These are phyloP conservation scores for Umbelopsis isabellina DNA, from an alignment of 192 early-diverging fungal genomes.

Conservation along the genomic window DNA sequence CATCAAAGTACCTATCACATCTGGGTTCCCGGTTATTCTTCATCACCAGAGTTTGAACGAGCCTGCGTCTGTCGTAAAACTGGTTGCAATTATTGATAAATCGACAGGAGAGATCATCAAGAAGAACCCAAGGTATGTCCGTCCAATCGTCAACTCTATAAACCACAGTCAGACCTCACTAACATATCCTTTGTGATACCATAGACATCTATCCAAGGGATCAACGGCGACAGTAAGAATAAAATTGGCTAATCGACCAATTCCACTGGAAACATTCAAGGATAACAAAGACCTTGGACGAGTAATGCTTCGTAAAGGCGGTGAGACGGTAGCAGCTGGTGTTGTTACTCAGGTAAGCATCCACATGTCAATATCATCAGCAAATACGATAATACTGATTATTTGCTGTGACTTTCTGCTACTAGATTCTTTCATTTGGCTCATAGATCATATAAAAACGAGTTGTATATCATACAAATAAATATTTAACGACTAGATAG, in stretches of 20 bases:
- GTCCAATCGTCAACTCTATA: not conserved
- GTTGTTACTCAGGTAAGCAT: conserved; percentile 60
- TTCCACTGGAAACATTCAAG: conserved; percentile 86
- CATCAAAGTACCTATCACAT: conserved; percentile 86
- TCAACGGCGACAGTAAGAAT: conserved; percentile 87
- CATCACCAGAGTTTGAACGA: conserved; percentile 86
- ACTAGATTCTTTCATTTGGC: conserved; percentile 25
- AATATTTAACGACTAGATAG: not conserved
- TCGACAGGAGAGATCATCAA: conserved; percentile 83
- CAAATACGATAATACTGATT: not conserved
- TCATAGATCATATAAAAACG: conserved; percentile 10
- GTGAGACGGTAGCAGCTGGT: conserved; percentile 90
- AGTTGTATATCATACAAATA: not conserved
- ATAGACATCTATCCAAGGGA: conserved; percentile 53
- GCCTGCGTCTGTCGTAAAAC: conserved; percentile 72
- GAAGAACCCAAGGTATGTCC: conserved; percentile 71
- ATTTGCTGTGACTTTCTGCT: not conserved
- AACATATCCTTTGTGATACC: not conserved
- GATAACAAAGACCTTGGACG: conserved; percentile 89
- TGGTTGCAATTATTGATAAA: conserved; percentile 81
- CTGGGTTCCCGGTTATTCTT: conserved; percentile 85
- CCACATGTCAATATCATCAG: conserved; percentile 12
- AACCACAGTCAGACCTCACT: not conserved
- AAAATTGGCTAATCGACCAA: conserved; percentile 61
- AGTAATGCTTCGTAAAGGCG: conserved; percentile 82